These are phyloP conservation scores for Linnemannia schmuckeri DNA, from an alignment of 192 early-diverging fungal species.

Conservation along the genomic window DNA sequence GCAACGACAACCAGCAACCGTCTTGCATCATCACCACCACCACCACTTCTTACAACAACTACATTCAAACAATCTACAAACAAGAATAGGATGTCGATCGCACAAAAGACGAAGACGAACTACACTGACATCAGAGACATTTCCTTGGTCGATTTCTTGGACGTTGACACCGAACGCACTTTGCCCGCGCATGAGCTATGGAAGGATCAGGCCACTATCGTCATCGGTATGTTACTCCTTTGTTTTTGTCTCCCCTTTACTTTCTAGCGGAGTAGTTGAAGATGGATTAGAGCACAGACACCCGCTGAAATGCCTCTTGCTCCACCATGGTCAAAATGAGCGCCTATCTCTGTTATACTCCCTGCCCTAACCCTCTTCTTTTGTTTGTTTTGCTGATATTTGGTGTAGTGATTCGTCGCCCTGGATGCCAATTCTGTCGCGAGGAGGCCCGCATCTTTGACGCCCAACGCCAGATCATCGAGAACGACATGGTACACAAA, in stretches of 20 bases:
- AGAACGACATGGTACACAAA: slow-evolving; percentile 38
- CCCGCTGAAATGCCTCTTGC: too few species aligned
- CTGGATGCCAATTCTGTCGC: slow-evolving; percentile 66
- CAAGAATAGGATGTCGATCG: neutral
- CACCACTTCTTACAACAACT: neutral
- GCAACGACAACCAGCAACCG: neutral
- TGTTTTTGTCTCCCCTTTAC: neutral
- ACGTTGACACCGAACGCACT: neutral
- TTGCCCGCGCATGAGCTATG: slow-evolving; percentile 29
- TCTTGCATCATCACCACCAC: neutral
- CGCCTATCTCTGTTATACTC: too few species aligned
- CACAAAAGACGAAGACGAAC: neutral
- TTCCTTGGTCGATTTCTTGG: slow-evolving; percentile 28
- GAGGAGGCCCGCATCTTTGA: slow-evolving; percentile 57
- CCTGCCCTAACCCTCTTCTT: neutral
- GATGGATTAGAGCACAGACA: too few species aligned
- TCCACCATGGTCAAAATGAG: too few species aligned
- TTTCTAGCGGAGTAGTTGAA: neutral
- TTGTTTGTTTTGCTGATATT: neutral
- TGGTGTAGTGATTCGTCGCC: slow-evolving; percentile 55
- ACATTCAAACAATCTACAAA: neutral
- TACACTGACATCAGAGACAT: slow-evolving; percentile 44
- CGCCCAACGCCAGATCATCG: slow-evolving; percentile 40
- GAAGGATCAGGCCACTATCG: slow-evolving; percentile 40
- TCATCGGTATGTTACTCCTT: slow-evolving; percentile 29